These are phyloP conservation scores for Pythium chondricola DNA, from an alignment of 352 stramenopile species.

Conservation along the genomic window DNA sequence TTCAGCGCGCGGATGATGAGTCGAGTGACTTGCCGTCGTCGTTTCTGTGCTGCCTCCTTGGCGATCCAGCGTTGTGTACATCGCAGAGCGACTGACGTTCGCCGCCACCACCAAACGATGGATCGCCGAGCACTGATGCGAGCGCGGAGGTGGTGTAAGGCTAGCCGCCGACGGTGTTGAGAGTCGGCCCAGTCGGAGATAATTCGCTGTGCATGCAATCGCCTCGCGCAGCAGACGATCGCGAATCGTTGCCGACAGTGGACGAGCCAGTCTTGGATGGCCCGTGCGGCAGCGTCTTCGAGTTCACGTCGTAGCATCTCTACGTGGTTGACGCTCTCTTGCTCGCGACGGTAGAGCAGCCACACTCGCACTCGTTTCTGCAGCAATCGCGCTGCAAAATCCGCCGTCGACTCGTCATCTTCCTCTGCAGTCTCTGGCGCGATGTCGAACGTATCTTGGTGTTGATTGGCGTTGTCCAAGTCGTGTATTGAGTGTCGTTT, in stretches of 20 bases:
- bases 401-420: not conserved
- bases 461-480: no score
- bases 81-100: not conserved
- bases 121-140: not conserved
- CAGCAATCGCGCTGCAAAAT: not conserved
- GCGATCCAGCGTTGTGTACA: not conserved
- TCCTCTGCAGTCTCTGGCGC: not conserved
- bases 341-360: constrained; percentile 9
- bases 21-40: not conserved
- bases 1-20: not conserved
- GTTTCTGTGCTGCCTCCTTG: not conserved
- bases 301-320: constrained; percentile 4
- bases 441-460: no score
- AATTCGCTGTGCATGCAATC: not conserved
- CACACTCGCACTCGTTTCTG: constrained; percentile 3
- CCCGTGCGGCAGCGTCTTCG: constrained; percentile 1
- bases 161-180: not conserved
- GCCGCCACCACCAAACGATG: not conserved
- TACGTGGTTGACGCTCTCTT: constrained; percentile 4
- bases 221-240: not conserved
- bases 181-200: not conserved
- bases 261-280: constrained; percentile 7
- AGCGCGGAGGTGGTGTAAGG: not conserved
- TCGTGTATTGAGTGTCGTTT: not conserved
- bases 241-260: not conserved